Percentiles rank a stretch among this genome's conserved stretches.
These are phyloP conservation scores for Sphaerulina musiva DNA, from an alignment of 2,329 filamentous ascomycete species.

Conservation along the genomic window DNA sequence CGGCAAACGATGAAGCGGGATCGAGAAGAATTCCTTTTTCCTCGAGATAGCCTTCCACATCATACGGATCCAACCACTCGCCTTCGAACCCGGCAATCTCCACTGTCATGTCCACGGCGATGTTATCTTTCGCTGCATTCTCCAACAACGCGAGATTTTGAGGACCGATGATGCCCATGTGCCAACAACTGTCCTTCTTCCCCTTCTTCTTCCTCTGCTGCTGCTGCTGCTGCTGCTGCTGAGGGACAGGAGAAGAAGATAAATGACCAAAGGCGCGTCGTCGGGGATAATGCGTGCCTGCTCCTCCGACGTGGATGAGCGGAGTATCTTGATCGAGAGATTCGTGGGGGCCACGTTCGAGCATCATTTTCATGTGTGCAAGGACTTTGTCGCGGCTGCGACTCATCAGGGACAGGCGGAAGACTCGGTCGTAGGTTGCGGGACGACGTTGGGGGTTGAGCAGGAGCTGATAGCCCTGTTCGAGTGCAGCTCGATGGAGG, in stretches of 20 bases:
- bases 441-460: slow-evolving; percentile 38
- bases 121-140: slow-evolving; percentile 23
- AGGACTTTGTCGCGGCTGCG: slow-evolving; percentile 19
- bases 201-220: no score
- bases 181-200: slow-evolving; percentile 23
- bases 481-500: slow-evolving; percentile 59
- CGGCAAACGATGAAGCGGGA: slow-evolving; percentile 53
- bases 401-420: slow-evolving; percentile 24
- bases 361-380: slow-evolving; percentile 35
- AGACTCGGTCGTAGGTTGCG: slow-evolving; percentile 23
- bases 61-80: slow-evolving; percentile 69
- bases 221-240: no score
- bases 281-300: slow-evolving; percentile 56
- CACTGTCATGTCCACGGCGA: slow-evolving; percentile 37
- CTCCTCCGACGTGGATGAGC: slow-evolving; percentile 60
- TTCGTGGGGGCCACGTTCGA: slow-evolving; percentile 39
- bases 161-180: slow-evolving; percentile 29
- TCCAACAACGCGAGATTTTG: slow-evolving; percentile 26
- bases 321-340: slow-evolving; percentile 56
- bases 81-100: slow-evolving; percentile 60
- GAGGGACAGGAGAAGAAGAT: no score
- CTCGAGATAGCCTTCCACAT: slow-evolving; percentile 67
- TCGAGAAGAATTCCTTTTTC: slow-evolving; percentile 58
- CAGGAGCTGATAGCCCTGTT: slow-evolving; percentile 57
- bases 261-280: neutral